A percentile compares a stretch with the other conserved stretches of the same genome.
These are phyloP conservation scores for Noccaea caerulescens DNA, from an alignment of 345 rosid species.

Conservation along the genomic window DNA sequence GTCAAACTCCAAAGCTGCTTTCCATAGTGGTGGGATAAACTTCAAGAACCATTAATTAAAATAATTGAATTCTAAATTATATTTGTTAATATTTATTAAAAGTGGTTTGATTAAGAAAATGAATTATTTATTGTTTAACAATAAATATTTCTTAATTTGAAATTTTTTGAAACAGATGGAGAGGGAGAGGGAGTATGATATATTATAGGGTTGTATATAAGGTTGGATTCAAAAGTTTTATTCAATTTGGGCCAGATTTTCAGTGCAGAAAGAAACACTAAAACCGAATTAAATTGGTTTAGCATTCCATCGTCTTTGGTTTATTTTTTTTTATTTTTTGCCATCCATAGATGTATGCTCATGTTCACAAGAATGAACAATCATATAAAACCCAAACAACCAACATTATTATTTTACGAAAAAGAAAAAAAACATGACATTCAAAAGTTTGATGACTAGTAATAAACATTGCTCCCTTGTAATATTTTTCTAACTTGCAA, in stretches of 20 bases:
- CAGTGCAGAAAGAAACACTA: not conserved
- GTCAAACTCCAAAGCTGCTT: too few species aligned
- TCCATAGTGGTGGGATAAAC: not conserved
- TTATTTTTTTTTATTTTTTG: not conserved
- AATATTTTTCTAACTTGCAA: constrained; percentile 1
- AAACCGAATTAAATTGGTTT: not conserved
- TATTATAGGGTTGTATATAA: too few species aligned
- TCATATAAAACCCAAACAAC: constrained; percentile 6
- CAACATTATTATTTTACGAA: constrained; percentile 15
- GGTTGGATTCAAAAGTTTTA: not conserved
- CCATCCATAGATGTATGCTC: constrained; percentile 4
- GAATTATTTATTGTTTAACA: too few species aligned
- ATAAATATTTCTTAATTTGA: too few species aligned
- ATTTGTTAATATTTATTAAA: too few species aligned
- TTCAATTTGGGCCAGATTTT: not conserved
- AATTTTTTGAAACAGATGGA: too few species aligned
- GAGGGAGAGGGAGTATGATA: too few species aligned
- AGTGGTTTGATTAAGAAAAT: too few species aligned
- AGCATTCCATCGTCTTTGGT: not conserved
- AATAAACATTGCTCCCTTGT: not conserved
- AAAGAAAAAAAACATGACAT: not conserved
- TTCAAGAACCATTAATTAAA: too few species aligned
- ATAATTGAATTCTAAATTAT: too few species aligned
- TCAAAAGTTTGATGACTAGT: not conserved
- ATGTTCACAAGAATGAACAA: constrained; percentile 8